Base-by-base conservation (phyloP, 306 rosid species). In the Quercus suber region DNA sequence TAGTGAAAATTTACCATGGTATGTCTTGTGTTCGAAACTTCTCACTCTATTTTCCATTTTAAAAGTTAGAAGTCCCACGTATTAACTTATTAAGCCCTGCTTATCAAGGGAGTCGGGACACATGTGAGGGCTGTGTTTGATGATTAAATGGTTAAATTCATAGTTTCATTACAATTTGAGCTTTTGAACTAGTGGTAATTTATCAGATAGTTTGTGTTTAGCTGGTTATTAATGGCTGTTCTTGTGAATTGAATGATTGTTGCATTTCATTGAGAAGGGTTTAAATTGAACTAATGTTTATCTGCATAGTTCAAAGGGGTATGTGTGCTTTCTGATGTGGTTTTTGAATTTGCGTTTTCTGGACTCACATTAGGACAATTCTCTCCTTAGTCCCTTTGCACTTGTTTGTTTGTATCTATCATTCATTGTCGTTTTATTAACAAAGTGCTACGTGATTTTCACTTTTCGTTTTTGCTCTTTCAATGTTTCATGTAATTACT, bases 231-330 rank as follows among this genome's bases (percentile, higher is more conserved):
- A 79, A 23, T 55, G 30, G n/a, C 64, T 17, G 63, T 33, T 76
- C 56, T 52, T 55, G 63, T 56, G 57, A 69, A 19, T 78, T 74
- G 77, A 70, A n/a, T 30, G 33, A 17, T 68, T 73, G 56, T 78
- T 71, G 14, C 70, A 45, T 58, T 61, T 41, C 61, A 55, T 74
- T 52, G 59, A 56, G 51, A 21, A 68, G 73, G 80, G 60, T 61
- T 77, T 70, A 51, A 18, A 68, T 68, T 73, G 73, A 77, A 41
- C 71, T 55, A 70, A 52, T 59, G 71, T 52, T 52, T n/a, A 20
- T 52, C 25, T 20, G 58, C 59, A 56, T 77, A 6, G 69, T 23
- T 28, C 37, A 30, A 25, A 52, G 31, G 31, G n/a, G 15, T 59
- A 35, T 20, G 55, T 35, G 35, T 20, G 60, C 78, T 68, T 59